These are phyloP conservation scores for Aspergillus fumigatus DNA, from an alignment of 2,329 filamentous ascomycete genomes.

Conservation along the genomic window DNA sequence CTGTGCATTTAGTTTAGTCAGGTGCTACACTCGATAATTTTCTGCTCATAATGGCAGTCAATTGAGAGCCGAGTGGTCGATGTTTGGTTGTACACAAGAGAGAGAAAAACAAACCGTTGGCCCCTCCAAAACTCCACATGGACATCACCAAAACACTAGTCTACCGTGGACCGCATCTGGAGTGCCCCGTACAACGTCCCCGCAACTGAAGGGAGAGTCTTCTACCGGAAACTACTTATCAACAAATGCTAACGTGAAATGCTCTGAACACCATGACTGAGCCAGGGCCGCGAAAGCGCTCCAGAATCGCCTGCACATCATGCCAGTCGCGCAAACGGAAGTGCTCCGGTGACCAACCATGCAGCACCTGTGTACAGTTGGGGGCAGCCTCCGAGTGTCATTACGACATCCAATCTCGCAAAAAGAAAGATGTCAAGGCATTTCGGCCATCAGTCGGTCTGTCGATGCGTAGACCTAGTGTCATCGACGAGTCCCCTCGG, in stretches of 20 bases:
- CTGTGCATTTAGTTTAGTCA: background rate
- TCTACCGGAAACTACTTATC: background rate
- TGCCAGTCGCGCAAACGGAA: constrained; percentile 55
- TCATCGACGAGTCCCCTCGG: background rate
- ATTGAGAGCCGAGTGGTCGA: background rate
- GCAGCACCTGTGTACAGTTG: constrained; percentile 50
- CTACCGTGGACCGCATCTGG: background rate
- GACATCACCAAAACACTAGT: background rate
- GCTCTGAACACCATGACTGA: constrained; percentile 22
- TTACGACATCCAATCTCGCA: constrained; percentile 38
- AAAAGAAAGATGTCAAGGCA: constrained; percentile 26
- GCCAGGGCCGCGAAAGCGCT: constrained; percentile 32
- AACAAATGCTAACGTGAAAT: background rate
- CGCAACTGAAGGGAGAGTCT: background rate
- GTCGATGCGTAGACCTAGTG: constrained; percentile 7
- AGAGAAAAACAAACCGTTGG: background rate
- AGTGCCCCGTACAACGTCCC: background rate
- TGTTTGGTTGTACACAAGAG: background rate
- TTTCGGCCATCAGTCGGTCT: constrained; percentile 13
- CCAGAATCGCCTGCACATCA: constrained; percentile 46
- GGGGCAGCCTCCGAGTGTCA: constrained; percentile 47
- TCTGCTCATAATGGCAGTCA: background rate
- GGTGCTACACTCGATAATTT: background rate
- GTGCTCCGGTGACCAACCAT: constrained; percentile 52
- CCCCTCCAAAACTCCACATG: background rate